Evolutionary conservation across 1,139 yeast species (phyloP), one percentile per base, ranked within the genome.

Genomic region (Kodamaea arcana): DNA sequence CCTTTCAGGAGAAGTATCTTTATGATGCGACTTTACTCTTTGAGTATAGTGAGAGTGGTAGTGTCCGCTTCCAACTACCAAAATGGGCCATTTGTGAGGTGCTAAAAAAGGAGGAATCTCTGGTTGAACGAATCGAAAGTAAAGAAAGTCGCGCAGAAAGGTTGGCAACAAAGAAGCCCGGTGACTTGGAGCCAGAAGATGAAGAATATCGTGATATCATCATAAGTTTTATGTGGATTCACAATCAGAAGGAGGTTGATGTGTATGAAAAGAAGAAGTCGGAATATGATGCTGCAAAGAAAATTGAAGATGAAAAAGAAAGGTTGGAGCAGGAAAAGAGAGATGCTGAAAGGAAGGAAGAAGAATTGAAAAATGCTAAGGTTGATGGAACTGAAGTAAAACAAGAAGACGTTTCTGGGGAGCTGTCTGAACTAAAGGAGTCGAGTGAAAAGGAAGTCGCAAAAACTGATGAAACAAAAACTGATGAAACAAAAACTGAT

Each of bases 21-120:
- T 59, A 72, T 27, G 76, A 78, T 49, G 88, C 94, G 0, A 83
- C 86, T 32, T 57, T 92, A 31, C 79, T 88, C 11, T 81, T 92
- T 58, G 98, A 92, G 56, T 90, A 80, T 59, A 73, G 73, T 26
- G 97, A 92, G 48, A 82, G 81, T 53, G 75, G 94, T 0, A 74
- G 82, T 35, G 82, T 82, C 8, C 70, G 97, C 37, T 90, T 75
- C 49, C 60, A 74, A 40, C 51, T 90, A 2, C 97, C 97, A 0
- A 80, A 80, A 44, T 77, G 83, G 45, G 75, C 92, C 1, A 73
- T 90, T 4, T 67, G 83, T 42, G 97, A 90, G 58, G 75, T 77
- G 4, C 43, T 47, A 7, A 40, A 40, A 35, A 45, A 45, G 13
- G 52, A 48, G 24, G 53, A 33, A 27, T 21, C 10, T 9, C 52